Conservation (phyloP, 179 eudicot species). For the Patellifolia procumbens region DNA sequence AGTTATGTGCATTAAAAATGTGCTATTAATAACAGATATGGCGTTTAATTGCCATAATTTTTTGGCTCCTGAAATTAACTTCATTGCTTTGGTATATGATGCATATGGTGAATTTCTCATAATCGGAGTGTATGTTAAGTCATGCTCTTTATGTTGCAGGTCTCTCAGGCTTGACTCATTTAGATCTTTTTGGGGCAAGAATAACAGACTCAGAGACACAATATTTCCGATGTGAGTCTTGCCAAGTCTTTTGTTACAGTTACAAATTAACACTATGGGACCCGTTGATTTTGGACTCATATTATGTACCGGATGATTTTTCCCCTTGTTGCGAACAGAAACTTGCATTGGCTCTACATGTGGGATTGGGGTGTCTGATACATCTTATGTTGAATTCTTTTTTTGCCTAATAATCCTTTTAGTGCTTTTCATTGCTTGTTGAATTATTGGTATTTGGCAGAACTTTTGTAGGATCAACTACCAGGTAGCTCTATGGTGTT, state of each 20-base stretch:
- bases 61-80: too few relatives aligned
- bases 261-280: too few relatives aligned
- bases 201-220: constrained; percentile 86
- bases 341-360: too few relatives aligned
- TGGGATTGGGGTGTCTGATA: too few relatives aligned
- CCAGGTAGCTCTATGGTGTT: too few relatives aligned
- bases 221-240: constrained; percentile 54
- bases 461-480: too few relatives aligned
- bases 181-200: constrained; percentile 96
- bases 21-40: neutral
- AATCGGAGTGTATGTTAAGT: neutral
- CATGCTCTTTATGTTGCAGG: constrained; percentile 46
- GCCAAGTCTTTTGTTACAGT: constrained; percentile 7
- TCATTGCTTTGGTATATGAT: too few relatives aligned
- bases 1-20: neutral
- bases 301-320: too few relatives aligned
- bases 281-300: too few relatives aligned
- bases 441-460: neutral
- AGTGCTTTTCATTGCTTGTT: neutral
- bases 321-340: too few relatives aligned
- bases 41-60: neutral
- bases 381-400: too few relatives aligned
- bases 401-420: too few relatives aligned
- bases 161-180: constrained; percentile 78
- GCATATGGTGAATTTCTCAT: neutral